Conservation (phyloP, 2,329 filamentous ascomycete species). For the Leptographium radiaticola region DNA sequence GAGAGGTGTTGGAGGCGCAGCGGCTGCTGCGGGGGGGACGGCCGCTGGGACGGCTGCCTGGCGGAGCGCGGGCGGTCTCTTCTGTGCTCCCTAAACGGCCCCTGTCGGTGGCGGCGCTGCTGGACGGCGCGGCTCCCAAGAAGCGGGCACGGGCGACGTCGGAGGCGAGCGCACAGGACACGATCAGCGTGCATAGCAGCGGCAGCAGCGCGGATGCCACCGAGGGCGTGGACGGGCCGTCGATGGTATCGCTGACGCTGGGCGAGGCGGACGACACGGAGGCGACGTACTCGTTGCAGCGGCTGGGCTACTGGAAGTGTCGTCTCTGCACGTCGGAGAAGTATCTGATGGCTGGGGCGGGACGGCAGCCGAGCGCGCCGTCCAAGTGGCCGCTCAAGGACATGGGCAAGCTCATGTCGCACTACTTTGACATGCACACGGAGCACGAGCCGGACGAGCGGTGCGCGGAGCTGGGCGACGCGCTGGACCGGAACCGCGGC, state of each 20-base stretch:
- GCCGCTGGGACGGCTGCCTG: not conserved
- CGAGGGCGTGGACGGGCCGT: not conserved
- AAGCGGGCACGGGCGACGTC: slow-evolving; percentile 4
- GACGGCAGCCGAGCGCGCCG: slow-evolving; percentile 28
- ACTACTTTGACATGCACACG: slow-evolving; percentile 31
- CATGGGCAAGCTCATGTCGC: slow-evolving; percentile 32
- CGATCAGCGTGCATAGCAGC: slow-evolving; percentile 7
- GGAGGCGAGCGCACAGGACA: slow-evolving; percentile 7
- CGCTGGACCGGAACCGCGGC: slow-evolving; percentile 27
- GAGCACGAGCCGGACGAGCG: slow-evolving; percentile 29
- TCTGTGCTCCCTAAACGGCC: not conserved
- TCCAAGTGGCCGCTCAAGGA: slow-evolving; percentile 34
- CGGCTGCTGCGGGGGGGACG: slow-evolving; percentile 6
- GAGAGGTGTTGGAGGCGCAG: slow-evolving; percentile 20
- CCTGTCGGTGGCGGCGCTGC: not conserved
- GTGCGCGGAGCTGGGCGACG: slow-evolving; percentile 28
- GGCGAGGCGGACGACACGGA: slow-evolving; percentile 5
- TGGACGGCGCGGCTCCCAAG: not conserved
- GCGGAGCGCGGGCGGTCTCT: not conserved
- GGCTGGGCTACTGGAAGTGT: slow-evolving; percentile 34
- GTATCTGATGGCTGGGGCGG: slow-evolving; percentile 25
- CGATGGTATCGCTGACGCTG: slow-evolving; percentile 1
- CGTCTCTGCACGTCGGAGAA: slow-evolving; percentile 29
- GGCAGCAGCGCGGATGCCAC: not conserved
- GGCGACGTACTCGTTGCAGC: slow-evolving; percentile 19